Base-by-base conservation (phyloP, 208 protist species). In the Borovskyia barvae region DNA sequence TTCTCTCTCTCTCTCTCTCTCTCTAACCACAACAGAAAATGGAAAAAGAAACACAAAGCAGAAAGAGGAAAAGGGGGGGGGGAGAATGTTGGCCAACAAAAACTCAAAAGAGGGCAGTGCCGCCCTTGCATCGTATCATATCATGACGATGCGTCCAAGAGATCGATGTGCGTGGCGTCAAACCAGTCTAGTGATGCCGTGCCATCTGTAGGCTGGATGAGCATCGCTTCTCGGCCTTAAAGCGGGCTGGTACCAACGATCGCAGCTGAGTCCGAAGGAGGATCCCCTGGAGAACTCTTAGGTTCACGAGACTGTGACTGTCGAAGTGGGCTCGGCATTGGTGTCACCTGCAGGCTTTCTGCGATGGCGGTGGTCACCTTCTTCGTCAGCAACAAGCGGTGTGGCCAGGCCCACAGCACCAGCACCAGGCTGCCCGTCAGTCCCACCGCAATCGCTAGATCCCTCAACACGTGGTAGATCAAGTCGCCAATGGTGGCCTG, bases 401-500 rank as follows among this genome's bases (percentile, higher is more conserved):
- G 69, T 36, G 74, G 74, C 79, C 77, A 85, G 28, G 47, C 68
- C 65, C 69, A 82, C 11, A 80, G 25, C 41, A 48, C 29, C 35
- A 67, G 39, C 33, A 61, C 45, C 15, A 74, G 30, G 5, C 75
- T 53, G 3, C 64, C 51, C 9, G 78, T 45, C 5, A 80, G 42
- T 26, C 36, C 43, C n/a, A 77, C n/a, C 1, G 75, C 59, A 26
- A 88, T 69, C 26, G 84, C 53, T 0, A 85, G 6, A 32, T 94
- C 87, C 6, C 57, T 64, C 41, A 94, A 40, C 14, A 90, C 12
- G 36, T 60, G 57, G 39, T 71, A 75, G 14, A 91, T 33, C 22
- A 90, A 57, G 60, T 84, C 80, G 39, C 88, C 84, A 28, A 90
- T 59, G 0, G 84, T 92, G 49, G 66, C 49, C 69, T 94, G 78